Percentiles rank a stretch among this genome's conserved stretches.
These are phyloP conservation scores for Forsythia suspensa DNA, from an alignment of 257 asterid species.

Conservation along the genomic window DNA sequence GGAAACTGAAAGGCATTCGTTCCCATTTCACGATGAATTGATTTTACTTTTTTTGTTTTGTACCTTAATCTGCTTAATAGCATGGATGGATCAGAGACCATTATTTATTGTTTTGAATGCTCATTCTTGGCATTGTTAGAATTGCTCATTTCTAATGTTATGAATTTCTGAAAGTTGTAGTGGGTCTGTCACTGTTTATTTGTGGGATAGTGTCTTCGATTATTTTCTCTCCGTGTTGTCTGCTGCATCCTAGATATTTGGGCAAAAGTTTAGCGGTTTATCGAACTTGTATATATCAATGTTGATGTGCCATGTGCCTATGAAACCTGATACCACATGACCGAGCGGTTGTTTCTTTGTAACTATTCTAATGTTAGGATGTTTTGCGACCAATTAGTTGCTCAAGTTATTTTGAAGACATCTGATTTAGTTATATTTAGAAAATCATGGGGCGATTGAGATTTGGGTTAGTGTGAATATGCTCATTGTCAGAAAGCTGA, in stretches of 20 bases:
- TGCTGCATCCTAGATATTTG: not conserved
- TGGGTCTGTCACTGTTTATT: not conserved
- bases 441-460: not conserved
- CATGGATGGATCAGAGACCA: slow-evolving; percentile 18
- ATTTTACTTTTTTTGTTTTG: slow-evolving; percentile 22
- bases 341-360: not conserved
- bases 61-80: not conserved
- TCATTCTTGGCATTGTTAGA: not conserved
- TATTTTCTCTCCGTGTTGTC: not conserved
- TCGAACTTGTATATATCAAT: not conserved
- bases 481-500: not conserved
- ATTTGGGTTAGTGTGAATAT: not conserved
- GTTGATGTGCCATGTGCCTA: not conserved
- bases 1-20: not conserved
- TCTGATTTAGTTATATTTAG: not conserved
- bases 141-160: not conserved
- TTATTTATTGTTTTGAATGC: not conserved
- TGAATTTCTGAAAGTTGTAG: not conserved
- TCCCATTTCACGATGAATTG: not conserved
- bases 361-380: not conserved
- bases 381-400: not conserved
- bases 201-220: not conserved
- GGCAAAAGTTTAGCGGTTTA: not conserved
- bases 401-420: not conserved
- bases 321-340: not conserved